Base-by-base conservation (phyloP, 345 rosid species). In the Pseudoturritis turrita region DNA sequence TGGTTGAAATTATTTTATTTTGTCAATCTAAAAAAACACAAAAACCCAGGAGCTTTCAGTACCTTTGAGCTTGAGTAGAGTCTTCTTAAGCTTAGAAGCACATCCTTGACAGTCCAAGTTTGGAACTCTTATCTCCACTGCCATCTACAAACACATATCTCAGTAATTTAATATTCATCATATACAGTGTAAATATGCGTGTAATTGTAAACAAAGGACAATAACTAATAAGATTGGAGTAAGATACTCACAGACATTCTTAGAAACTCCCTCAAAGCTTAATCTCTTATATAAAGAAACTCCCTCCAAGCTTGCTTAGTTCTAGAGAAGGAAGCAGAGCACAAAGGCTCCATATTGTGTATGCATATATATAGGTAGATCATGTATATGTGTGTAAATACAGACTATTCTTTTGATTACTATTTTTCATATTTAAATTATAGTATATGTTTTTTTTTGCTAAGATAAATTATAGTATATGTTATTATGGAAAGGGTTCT, bases 1-100 rank as follows among this genome's bases (percentile, higher is more conserved):
- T 52, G 23, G 37, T 8, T 37, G 28, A 37, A 47, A 31, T 17
- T 3, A 19, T 19, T 33, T 1, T 17, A 33, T 29, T 29, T 4
- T 29, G 5, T 29, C 33, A 29, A 29, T 29, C 33, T 29, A 29
- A 28, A 55, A 10, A 10, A 57, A 18, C 3, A 19, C n/a, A n/a
- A n/a, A 23, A 60, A 54, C 17, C 7, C 29, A 37, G 49, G 18
- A 60, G 6, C 10, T 26, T 31, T 15, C 7, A 13, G 18, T 77
- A 93, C 97, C 98, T 94, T 91, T 91, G 79, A 94, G 84, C 84
- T 89, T 94, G 81, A 82, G 74, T 59, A 89, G 88, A 70, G 97
- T 84, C 81, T 79, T 90, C 91, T 79, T 94, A 62, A 91, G 74
- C 84, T 87, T 94, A 28, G 96, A 77, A 79, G 95, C 97, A 71